A percentile compares a stretch with the other conserved stretches of the same genome.
These are phyloP conservation scores for Biscutella laevigata DNA, from an alignment of 441 rosid species.

Conservation along the genomic window DNA sequence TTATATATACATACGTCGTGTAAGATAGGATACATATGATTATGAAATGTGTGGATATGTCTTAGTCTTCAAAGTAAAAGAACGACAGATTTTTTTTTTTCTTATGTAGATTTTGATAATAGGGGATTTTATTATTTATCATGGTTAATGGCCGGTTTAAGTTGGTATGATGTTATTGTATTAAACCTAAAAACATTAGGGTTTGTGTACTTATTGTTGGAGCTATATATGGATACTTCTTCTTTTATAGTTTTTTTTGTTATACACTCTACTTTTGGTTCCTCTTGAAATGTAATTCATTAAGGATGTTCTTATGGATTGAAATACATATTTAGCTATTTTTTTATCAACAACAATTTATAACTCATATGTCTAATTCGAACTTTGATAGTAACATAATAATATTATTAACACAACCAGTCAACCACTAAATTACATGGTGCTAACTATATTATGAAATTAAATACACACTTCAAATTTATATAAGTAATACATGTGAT, in stretches of 20 bases:
- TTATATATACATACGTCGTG: constrained; percentile 25
- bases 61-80: constrained; percentile 5
- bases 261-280: neutral
- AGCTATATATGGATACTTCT: constrained; percentile 7
- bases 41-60: constrained; percentile 22
- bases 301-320: constrained; percentile 1
- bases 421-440: no score
- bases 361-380: no score
- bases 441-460: no score
- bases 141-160: constrained; percentile 2
- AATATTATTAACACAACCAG: no score
- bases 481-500: no score
- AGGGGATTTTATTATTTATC: constrained; percentile 4
- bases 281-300: constrained; percentile 9
- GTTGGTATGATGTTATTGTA: no score
- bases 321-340: neutral
- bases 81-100: neutral
- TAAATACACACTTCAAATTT: no score
- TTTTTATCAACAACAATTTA: no score
- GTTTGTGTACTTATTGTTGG: constrained; percentile 21
- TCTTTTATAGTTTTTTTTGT: neutral
- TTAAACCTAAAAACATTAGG: no score
- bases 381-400: no score
- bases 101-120: constrained; percentile 13
- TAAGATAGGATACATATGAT: constrained; percentile 26